These are phyloP conservation scores for Crotalaria pallida DNA, from an alignment of 306 rosid genomes.

Conservation along the genomic window DNA sequence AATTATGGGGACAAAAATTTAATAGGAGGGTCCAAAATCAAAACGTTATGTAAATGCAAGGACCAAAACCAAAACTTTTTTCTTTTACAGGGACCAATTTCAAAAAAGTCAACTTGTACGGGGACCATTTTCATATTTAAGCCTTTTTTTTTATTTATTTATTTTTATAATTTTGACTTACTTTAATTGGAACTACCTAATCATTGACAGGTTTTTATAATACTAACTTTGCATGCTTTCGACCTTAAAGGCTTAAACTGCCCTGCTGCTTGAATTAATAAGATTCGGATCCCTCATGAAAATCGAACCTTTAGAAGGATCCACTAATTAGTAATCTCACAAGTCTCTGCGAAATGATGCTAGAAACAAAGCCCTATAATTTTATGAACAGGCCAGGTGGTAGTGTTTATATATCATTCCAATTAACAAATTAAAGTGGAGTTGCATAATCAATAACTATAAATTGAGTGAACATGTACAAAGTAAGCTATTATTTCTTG, in stretches of 20 bases:
- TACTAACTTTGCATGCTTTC: background rate
- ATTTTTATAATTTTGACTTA: background rate
- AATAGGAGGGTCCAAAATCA: too few relatives aligned
- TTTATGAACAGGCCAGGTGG: background rate
- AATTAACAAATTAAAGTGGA: background rate
- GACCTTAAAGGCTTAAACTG: background rate
- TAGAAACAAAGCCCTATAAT: background rate
- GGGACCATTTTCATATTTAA: too few relatives aligned
- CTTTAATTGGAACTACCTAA: background rate
- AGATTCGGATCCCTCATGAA: too few relatives aligned
- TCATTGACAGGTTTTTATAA: background rate
- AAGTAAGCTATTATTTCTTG: background rate
- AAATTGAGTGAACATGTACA: background rate
- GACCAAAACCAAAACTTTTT: too few relatives aligned
- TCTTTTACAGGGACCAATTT: too few relatives aligned
- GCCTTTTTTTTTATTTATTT: background rate
- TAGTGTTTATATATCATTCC: background rate
- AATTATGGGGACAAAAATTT: too few relatives aligned
- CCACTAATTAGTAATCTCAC: background rate
- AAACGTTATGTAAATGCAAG: too few relatives aligned
- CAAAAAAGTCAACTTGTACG: too few relatives aligned
- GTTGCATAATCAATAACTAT: background rate
- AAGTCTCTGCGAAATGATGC: background rate
- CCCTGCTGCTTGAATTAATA: too few relatives aligned
- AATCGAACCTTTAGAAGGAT: background rate